Evolutionary conservation across 139 green algal genomes (phyloP), one percentile per base, ranked within the genome.

Genomic region (Volvox africanus): DNA sequence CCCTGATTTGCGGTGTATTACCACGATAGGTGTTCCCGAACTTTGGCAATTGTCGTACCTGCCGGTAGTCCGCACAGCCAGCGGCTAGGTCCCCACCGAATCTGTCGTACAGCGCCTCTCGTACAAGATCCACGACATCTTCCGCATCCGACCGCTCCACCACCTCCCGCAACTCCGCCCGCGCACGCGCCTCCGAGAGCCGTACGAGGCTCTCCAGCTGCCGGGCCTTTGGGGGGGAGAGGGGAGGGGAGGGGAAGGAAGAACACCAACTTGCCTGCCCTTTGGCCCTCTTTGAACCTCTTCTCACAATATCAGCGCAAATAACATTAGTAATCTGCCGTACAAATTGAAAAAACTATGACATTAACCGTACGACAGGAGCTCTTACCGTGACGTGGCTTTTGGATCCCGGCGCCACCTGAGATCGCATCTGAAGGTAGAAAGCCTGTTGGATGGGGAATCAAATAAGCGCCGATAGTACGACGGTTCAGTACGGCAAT

Each of bases 151-250:
- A 76, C 21, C 44, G 68, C 0, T 95, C 98, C 19, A 97, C 96
- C 33, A 94, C 91, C 87, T 97, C 92, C 24, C 97, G 94, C 44
- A 99, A 93, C 50, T 99, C 98, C 5, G 95, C 61, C 0, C 96
- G 93, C 6, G 98, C 98, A 0, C 98, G 94, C 22, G 98, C 98
- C 93, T 99, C 97, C 1, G 97, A 89, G 89, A 99, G 95, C 18
- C 98, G 93, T 33, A 99, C 95, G 87, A 99, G 92, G 91, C 94
- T 98, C 93, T 99, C 98, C 87, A 99, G 96, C 93, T 99, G 97
- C 55, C 97, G 93, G 19, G 95, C 94, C 71, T 96, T 94, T 62
- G 33, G 90, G 88, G 13, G 35, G 18, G 61, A 18, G n/a, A 30
- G 61, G 61, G 61, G n/a, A 75, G 80, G 50, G 80, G 16, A 28